Evolutionary conservation across 192 early-diverging fungal genomes (phyloP).

Genomic region (Podila epicladia): DNA sequence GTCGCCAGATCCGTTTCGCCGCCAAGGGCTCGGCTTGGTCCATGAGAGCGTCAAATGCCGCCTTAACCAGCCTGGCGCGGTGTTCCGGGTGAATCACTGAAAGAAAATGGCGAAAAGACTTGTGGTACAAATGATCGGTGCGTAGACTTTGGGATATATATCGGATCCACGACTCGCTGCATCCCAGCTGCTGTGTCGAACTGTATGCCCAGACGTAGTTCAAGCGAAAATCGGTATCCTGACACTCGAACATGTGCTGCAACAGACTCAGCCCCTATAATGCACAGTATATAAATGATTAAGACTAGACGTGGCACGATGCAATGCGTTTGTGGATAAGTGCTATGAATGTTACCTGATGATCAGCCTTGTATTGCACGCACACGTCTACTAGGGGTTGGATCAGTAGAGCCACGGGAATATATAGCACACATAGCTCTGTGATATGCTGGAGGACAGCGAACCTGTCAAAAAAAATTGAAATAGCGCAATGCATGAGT

Average conservation of each 20-base stretch:
- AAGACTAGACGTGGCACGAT: no score
- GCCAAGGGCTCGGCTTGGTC: not conserved
- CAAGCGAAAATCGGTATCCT: constrained; percentile 19
- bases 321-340: not conserved
- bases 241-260: constrained; percentile 8
- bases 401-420: constrained; percentile 25
- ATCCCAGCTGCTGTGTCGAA: constrained; percentile 5
- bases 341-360: constrained; percentile 2
- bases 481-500: not conserved
- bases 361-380: constrained; percentile 18
- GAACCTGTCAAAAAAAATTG: constrained; percentile 13
- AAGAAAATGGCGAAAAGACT: not conserved
- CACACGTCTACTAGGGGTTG: constrained; percentile 23
- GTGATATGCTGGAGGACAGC: constrained; percentile 31
- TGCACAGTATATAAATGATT: not conserved
- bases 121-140: not conserved
- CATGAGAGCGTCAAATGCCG: constrained; percentile 11
- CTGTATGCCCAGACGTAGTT: constrained; percentile 35
- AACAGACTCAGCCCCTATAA: constrained; percentile 21
- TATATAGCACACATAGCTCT: constrained; percentile 12
- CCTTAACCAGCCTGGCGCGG: constrained; percentile 13
- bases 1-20: not conserved
- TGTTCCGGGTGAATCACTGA: constrained; percentile 5
- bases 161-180: constrained; percentile 16
- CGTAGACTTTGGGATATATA: not conserved